phyloP scores from a whole-genome alignment of 1,284 basidiomycete species.

The Malassezia japonica region DNA sequence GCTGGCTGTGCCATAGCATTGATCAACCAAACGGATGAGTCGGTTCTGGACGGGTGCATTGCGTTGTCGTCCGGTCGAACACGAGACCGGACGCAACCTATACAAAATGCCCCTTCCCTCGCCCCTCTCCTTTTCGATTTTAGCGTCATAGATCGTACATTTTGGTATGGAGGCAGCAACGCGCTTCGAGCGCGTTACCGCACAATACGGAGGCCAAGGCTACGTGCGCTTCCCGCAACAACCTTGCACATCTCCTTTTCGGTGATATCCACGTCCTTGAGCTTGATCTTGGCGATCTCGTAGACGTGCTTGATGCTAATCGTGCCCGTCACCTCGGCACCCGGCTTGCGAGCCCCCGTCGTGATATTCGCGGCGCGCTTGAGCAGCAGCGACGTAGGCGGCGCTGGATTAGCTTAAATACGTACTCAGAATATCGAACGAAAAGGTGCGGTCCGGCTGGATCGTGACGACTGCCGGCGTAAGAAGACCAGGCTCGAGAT shows the following conservation, averaged over 20 bases:
- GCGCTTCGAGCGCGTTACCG: constrained; percentile 10
- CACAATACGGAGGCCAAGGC: constrained; percentile 16
- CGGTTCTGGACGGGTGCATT: too few relatives aligned
- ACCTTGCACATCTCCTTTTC: constrained; percentile 31
- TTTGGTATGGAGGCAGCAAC: too few relatives aligned
- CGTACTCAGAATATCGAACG: constrained; percentile 55
- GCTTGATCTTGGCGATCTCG: constrained; percentile 97
- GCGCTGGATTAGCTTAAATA: constrained; percentile 53
- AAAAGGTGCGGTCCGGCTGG: constrained; percentile 87
- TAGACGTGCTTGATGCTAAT: constrained; percentile 94
- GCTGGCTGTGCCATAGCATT: background rate
- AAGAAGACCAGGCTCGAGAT: constrained; percentile 76
- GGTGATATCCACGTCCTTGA: constrained; percentile 56
- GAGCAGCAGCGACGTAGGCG: constrained; percentile 76
- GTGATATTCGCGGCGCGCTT: constrained; percentile 84
- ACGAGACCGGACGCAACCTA: too few relatives aligned
- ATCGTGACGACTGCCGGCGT: constrained; percentile 83
- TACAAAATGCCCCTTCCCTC: too few relatives aligned
- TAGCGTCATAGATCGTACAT: too few relatives aligned
- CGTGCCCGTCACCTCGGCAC: constrained; percentile 65
- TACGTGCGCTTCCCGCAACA: constrained; percentile 16
- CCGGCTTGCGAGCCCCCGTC: constrained; percentile 62
- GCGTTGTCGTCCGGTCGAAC: too few relatives aligned
- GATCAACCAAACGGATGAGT: background rate
- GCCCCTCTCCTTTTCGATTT: too few relatives aligned